Conservation (phyloP, 257 asterid species). For the Fraxinus pennsylvanica region DNA sequence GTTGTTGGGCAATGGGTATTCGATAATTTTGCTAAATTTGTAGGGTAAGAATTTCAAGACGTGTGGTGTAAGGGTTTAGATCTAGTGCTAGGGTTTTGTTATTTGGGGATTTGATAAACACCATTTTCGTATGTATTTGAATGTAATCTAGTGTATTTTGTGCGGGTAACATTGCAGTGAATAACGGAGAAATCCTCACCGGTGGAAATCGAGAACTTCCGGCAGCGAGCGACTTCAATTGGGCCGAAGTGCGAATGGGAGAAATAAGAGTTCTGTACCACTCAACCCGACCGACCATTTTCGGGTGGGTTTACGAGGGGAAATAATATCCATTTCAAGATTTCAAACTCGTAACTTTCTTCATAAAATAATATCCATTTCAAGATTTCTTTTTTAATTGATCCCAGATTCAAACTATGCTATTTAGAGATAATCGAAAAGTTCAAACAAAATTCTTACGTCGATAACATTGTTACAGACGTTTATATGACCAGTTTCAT, state of each 20-base stretch:
- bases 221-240: background rate
- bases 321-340: too few relatives aligned
- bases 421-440: too few relatives aligned
- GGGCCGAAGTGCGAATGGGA: background rate
- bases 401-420: too few relatives aligned
- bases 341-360: too few relatives aligned
- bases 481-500: background rate
- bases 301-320: too few relatives aligned
- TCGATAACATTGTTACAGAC: too few relatives aligned
- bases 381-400: too few relatives aligned
- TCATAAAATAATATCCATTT: too few relatives aligned
- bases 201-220: background rate
- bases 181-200: background rate
- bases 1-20: slow-evolving; percentile 57
- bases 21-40: slow-evolving; percentile 42
- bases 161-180: background rate
- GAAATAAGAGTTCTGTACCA: background rate
- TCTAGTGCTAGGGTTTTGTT: slow-evolving; percentile 56
- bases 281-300: too few relatives aligned
- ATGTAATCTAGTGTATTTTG: background rate
- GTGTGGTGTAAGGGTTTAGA: slow-evolving; percentile 49
- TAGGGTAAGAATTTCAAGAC: slow-evolving; percentile 32
- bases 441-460: too few relatives aligned
- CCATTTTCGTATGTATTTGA: slow-evolving; percentile 35
- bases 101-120: slow-evolving; percentile 54